A percentile compares a stretch with the other conserved stretches of the same genome.
Conservation (phyloP, 345 rosid species). For the Arabidopsis suecica region DNA sequence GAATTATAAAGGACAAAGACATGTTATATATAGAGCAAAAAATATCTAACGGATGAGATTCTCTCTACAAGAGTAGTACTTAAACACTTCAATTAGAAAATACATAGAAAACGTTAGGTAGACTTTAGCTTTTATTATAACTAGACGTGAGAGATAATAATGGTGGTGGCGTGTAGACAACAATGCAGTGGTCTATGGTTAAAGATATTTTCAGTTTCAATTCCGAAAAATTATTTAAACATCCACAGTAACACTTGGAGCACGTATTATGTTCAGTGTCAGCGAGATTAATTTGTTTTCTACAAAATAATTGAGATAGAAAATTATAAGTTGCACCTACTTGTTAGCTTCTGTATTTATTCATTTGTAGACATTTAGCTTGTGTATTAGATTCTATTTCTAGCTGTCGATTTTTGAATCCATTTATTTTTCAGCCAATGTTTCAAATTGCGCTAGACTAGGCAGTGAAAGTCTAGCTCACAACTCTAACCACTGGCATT, state of each 20-base stretch:
- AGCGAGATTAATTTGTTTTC: neutral
- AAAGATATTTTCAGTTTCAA: conserved; percentile 6
- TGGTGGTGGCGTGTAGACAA: conserved; percentile 27
- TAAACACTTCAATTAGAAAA: neutral
- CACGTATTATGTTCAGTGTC: neutral
- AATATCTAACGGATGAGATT: conserved; percentile 32
- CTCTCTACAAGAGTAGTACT: neutral
- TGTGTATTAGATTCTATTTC: neutral
- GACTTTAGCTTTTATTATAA: neutral
- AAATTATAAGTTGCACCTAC: neutral
- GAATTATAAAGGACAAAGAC: conserved; percentile 30
- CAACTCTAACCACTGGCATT: no score
- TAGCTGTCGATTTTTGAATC: neutral
- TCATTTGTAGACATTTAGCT: neutral
- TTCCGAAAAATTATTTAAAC: neutral
- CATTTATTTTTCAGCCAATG: neutral
- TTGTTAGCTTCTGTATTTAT: neutral
- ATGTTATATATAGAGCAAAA: neutral
- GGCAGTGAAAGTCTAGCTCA: no score
- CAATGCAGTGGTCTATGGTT: conserved; percentile 11
- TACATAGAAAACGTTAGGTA: conserved; percentile 12
- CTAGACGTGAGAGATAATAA: conserved; percentile 14
- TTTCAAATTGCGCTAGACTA: neutral
- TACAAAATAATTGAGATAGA: neutral
- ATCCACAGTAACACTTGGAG: conserved; percentile 13